Conservation (phyloP, 148 eudicot species). For the Euryodendron excelsum region DNA sequence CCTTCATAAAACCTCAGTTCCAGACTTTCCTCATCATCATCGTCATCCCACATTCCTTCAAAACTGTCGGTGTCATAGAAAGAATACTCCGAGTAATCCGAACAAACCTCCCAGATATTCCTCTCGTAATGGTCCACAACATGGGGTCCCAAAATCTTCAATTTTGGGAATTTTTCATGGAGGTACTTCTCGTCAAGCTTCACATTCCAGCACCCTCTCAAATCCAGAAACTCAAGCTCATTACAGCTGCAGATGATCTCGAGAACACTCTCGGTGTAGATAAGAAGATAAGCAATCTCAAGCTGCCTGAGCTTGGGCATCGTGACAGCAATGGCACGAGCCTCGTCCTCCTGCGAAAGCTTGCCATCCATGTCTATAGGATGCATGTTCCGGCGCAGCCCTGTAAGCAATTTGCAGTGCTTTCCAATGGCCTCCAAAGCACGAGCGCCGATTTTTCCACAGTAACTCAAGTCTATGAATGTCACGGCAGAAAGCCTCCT, state of each 20-base stretch:
- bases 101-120: constrained; percentile 34
- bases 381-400: constrained; percentile 69
- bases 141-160: constrained; percentile 59
- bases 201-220: constrained; percentile 79
- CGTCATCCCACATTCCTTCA: constrained; percentile 57
- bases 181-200: constrained; percentile 49
- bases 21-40: constrained; percentile 44
- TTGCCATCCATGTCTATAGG: constrained; percentile 36
- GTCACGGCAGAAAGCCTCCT: constrained; percentile 42
- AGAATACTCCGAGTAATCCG: constrained; percentile 60
- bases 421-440: constrained; percentile 65
- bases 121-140: constrained; percentile 50
- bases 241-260: constrained; percentile 54
- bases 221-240: constrained; percentile 55
- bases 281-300: constrained; percentile 53
- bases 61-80: constrained; percentile 58
- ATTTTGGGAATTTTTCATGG: constrained; percentile 43
- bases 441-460: constrained; percentile 40
- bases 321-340: constrained; percentile 54
- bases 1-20: constrained; percentile 45
- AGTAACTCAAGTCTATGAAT: constrained; percentile 60
- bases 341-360: constrained; percentile 58
- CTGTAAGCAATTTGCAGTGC: constrained; percentile 49
- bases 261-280: constrained; percentile 41
- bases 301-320: constrained; percentile 75